These are phyloP conservation scores for Lactarius trivialis DNA, from an alignment of 768 basidiomycete species.

Conservation along the genomic window DNA sequence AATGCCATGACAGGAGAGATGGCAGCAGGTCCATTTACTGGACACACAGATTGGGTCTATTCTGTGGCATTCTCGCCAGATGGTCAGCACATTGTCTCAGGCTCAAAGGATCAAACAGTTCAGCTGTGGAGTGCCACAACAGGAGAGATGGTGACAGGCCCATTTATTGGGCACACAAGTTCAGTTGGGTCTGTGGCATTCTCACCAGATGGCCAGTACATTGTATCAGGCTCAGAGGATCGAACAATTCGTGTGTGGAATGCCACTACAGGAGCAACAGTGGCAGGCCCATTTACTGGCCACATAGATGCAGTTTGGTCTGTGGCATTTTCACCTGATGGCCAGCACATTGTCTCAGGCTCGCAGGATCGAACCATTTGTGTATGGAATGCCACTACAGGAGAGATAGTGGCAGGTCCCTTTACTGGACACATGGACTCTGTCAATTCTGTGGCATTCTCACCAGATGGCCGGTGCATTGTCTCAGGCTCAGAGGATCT, in stretches of 20 bases:
- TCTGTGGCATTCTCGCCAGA: not conserved
- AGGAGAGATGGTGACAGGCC: not conserved
- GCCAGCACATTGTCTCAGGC: not conserved
- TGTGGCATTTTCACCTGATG: not conserved
- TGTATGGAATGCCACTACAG: not conserved
- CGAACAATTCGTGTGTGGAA: slow-evolving; percentile 3
- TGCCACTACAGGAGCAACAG: not conserved
- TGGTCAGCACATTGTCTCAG: slow-evolving; percentile 24
- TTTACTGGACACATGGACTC: not conserved
- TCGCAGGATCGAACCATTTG: not conserved
- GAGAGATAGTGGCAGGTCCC: not conserved
- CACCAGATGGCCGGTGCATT: not conserved
- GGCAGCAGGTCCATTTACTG: not conserved
- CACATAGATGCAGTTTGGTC: not conserved
- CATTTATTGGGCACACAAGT: not conserved
- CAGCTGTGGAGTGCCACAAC: not conserved
- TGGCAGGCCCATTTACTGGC: not conserved
- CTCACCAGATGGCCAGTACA: not conserved
- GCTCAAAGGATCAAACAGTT: not conserved
- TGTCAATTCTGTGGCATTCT: not conserved
- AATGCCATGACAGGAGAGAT: not conserved
- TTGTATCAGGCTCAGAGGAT: slow-evolving; percentile 2
- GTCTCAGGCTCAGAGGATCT: too few species aligned
- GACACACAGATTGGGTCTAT: not conserved
- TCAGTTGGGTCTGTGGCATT: not conserved